Percentiles rank a stretch among this genome's conserved stretches.
phyloP scores from a whole-genome alignment of 768 basidiomycete species.

The Naematelia aurantialba region DNA sequence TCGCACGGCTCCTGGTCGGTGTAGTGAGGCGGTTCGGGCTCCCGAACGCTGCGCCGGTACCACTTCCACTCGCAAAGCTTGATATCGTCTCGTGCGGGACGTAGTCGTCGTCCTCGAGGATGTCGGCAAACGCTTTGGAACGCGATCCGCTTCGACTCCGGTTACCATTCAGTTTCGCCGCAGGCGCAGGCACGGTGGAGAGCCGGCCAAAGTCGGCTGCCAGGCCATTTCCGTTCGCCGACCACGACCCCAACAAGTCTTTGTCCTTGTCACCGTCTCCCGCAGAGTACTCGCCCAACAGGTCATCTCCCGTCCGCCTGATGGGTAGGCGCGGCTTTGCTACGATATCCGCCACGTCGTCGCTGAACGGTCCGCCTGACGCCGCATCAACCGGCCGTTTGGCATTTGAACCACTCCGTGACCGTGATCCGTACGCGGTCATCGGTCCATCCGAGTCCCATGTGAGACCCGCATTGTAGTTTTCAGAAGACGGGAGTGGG shows the following conservation, averaged over 20 bases:
- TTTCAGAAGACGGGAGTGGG: constrained; percentile 20
- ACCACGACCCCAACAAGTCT: constrained; percentile 32
- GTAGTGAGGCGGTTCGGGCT: constrained; percentile 1
- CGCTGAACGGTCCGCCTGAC: neutral
- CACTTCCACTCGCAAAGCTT: constrained; percentile 15
- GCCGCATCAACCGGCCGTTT: neutral
- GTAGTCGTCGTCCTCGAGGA: constrained; percentile 27
- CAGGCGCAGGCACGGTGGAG: neutral
- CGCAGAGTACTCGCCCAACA: constrained; percentile 12
- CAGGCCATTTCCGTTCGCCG: constrained; percentile 22
- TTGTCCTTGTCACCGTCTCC: constrained; percentile 5
- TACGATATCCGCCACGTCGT: constrained; percentile 10
- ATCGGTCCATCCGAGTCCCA: constrained; percentile 37
- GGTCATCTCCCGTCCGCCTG: constrained; percentile 10
- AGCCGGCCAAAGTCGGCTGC: constrained; percentile 9
- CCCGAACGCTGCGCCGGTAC: constrained; percentile 4
- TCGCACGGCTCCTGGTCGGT: neutral
- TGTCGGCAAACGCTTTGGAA: constrained; percentile 18
- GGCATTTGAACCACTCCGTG: constrained; percentile 23
- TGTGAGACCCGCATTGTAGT: constrained; percentile 37
- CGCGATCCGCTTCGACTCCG: constrained; percentile 19
- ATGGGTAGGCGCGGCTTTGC: constrained; percentile 11
- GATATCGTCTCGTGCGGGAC: constrained; percentile 30
- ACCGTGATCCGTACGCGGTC: constrained; percentile 14
- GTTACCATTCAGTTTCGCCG: neutral